Base-by-base conservation (phyloP, 1,284 basidiomycete genomes). In the Microbotryum silenes-acaulis region DNA sequence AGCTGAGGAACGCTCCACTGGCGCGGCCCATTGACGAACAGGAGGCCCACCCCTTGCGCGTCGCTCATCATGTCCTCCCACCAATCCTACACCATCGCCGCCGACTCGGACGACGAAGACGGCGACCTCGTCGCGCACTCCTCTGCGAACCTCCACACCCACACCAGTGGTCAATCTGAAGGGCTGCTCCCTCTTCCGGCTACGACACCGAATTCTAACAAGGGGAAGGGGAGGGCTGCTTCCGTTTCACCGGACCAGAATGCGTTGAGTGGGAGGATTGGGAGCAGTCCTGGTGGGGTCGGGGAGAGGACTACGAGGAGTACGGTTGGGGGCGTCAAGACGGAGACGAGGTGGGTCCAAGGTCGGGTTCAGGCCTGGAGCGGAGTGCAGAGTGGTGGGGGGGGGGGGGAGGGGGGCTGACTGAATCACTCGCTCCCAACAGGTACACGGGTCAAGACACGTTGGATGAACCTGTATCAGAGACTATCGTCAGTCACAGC, bases 401-500 rank as follows among this genome's bases (percentile, higher is more conserved):
- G 47, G 20, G 37, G 5, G n/a, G 23, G 2, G 23, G 23, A 5
- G 25, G 12, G 42, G 6, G 1, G 33, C 48, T 8, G 48, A 16
- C 33, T 12, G 31, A n/a, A 20, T 44, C 20, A 42, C 42, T 33
- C 18, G 31, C 21, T 23, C 21, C 18, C 27, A 7, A 47, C 59
- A 88, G 88, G 70, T 89, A 85, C 75, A 81, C 88, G 8, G 88
- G 88, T 8, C 80, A 80, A 18, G 87, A 91, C 71, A 71, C 92
- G 0, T 81, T 97, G 29, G 92, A 96, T 72, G 92, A 97, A 74
- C 91, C 92, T 1, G 83, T 96, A 18, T 83, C 84, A 9, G 82
- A 83, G 21, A 96, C 92, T 0, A 91, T 97, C 68, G 92, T 93
- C 69, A 69, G 88, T 79, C 23, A 21, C 18, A n/a, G 42, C 45